Evolutionary conservation across 352 stramenopile species (phyloP), one percentile per base, ranked within the genome.

Genomic region (Phytophthora niederhauseri): DNA sequence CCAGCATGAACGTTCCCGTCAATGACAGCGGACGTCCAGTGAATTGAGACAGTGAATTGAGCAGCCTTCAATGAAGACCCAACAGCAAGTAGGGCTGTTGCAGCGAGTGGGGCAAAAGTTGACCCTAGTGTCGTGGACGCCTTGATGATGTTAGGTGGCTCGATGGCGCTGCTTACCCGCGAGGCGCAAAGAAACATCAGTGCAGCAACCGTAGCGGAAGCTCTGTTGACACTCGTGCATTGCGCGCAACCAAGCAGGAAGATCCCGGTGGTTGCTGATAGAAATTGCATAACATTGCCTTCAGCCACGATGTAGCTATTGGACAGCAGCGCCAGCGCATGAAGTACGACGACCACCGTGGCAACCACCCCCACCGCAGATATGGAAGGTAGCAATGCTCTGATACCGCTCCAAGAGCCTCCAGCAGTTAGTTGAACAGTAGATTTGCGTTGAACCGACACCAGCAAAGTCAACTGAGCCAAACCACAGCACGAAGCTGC

Each of bases 231-330:
- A n/a, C 4, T 38, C 31, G 55, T 43, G 6, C 71, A 65, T 57
- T 83, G 77, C 1, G 72, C 45, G 14, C 60, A 67, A 20, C 52
- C 49, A 4, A 91, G 64, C 59, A 86, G 49, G 52, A 87, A 85
- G 45, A 85, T 75, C 1, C 85, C 85, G 0, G 70, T 77, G 6
- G 80, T 87, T 41, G 78, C 71, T 20, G 76, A 80, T 45, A 97
- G 59, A 51, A 94, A 97, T 22, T 82, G 74, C 71, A 94, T 87
- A 8, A 92, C 85, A 26, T 75, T 77, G 57, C 76, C 61, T 55
- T 97, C 88, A 7, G 84, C 75, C n/a, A 94, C 82, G 28, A 97
- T 91, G 67, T 91, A 97, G 75, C 86, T 95, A 64, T 97, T 97
- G 34, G 89, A 95, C 19, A 94, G 73, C 24, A 94, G 70, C 11